These are phyloP conservation scores for Pythium scleroteichum DNA, from an alignment of 352 stramenopile genomes.

Conservation along the genomic window DNA sequence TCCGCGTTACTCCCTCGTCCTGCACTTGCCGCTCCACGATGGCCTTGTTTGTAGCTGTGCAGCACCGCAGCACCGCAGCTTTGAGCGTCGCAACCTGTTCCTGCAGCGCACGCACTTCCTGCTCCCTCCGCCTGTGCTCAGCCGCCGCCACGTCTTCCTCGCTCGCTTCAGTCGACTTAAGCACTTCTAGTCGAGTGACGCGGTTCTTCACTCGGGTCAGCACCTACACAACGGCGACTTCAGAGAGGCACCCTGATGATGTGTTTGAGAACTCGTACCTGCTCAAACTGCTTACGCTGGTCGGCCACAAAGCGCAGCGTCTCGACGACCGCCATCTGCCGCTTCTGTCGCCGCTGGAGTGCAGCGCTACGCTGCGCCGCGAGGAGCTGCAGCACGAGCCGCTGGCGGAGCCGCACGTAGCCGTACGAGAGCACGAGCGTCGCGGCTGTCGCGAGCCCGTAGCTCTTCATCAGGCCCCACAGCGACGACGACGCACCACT, in stretches of 20 bases:
- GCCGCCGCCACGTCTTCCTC: background rate
- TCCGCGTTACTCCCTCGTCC: background rate
- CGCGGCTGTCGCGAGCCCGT: conserved; percentile 22
- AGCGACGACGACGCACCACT: background rate
- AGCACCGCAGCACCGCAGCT: conserved; percentile 11
- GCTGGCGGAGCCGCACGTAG: conserved; percentile 26
- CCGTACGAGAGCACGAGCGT: conserved; percentile 29
- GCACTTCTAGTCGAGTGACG: conserved; percentile 15
- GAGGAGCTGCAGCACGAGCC: conserved; percentile 20
- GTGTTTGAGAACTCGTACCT: conserved; percentile 16
- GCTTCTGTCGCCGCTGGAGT: background rate
- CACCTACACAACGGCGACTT: no score
- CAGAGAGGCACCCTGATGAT: no score
- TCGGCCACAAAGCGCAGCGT: conserved; percentile 17
- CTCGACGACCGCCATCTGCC: conserved; percentile 12
- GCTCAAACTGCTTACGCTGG: conserved; percentile 29
- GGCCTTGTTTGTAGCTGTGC: no score
- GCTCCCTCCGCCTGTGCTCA: conserved; percentile 18
- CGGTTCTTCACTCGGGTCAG: conserved; percentile 19
- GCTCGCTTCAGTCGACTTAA: conserved; percentile 7
- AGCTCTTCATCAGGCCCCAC: conserved; percentile 16
- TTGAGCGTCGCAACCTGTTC: conserved; percentile 24
- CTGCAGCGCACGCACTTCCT: conserved; percentile 13
- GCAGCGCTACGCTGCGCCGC: conserved; percentile 16
- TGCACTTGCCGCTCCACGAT: conserved; percentile 13